Base-by-base conservation (phyloP, 805 yeast genomes). In the Candida ponderosae region DNA sequence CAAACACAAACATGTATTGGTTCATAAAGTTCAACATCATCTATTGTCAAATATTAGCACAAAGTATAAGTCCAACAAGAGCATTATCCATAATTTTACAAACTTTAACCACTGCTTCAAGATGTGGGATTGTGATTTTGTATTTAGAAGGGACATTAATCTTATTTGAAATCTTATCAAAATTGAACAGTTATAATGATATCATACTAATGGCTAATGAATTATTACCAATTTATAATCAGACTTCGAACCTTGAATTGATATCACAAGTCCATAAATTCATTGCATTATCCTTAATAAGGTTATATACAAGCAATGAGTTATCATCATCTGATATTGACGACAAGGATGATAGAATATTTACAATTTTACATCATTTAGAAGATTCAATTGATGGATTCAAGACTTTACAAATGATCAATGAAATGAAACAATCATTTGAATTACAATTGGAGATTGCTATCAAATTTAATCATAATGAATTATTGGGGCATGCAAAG, bases 31-130 rank as follows among this genome's bases (percentile, higher is more conserved):
- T 71, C 38, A 72, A 66, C 33, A 46, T 76, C 10, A 47, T 76
- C 35, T 70, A 72, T 45, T 66, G 75, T 31, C 48, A 59, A 13
- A 61, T 75, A 1, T 56, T 76, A 40, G 45, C 68, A 18, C 45
- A 56, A 5, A 53, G 70, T 14, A 68, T 72, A 0, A 56, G 65
- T 5, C 72, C 76, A 13, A 54, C 69, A 9, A 63, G 81, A 39
- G 75, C 73, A 0, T 43, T 80, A 8, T 68, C 81, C 1, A 49
- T 69, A 16, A 47, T 78, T 0, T 50, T 73, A 6, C 74, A 73
- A 42, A 65, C 76, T 36, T 54, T 81, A 2, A 66, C 70, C 33
- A 48, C 64, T 11, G 72, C 82, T 0, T 64, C 66, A 17, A 49
- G 54, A 4, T 62, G 71, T 8, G 75, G 80, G 2, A 63, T 72